Evolutionary conservation across 768 basidiomycete species (phyloP).

Genomic region (Hortiboletus campestris): DNA sequence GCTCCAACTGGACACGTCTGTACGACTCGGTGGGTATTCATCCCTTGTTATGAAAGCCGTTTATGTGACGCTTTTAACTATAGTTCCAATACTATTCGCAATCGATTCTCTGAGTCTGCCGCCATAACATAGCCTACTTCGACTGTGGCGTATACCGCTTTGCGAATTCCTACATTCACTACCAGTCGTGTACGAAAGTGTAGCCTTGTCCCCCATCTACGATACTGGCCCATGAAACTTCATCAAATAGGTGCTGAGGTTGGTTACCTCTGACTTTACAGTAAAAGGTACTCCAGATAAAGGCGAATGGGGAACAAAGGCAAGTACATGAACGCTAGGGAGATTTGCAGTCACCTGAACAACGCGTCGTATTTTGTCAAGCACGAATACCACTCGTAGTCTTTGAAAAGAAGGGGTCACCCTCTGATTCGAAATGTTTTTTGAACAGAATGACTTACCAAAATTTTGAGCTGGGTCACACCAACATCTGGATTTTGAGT

Average conservation of each 20-base stretch:
- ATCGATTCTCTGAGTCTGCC: constrained; percentile 62
- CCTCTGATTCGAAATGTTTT: background rate
- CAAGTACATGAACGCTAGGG: constrained; percentile 1
- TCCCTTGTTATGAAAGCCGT: background rate
- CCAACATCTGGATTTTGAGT: constrained; percentile 61
- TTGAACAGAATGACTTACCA: constrained; percentile 39
- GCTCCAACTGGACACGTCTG: constrained; percentile 91
- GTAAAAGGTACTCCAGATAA: background rate
- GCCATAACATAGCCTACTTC: background rate
- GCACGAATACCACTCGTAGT: constrained; percentile 88
- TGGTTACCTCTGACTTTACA: background rate
- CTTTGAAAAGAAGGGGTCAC: constrained; percentile 35
- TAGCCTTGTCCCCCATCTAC: background rate
- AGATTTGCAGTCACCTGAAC: constrained; percentile 37
- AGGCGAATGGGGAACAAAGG: background rate
- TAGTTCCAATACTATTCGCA: constrained; percentile 96
- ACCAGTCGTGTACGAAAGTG: constrained; percentile 1
- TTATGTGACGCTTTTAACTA: background rate
- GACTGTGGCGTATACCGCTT: background rate
- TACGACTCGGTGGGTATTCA: constrained; percentile 81
- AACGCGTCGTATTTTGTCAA: constrained; percentile 70
- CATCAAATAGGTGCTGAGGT: background rate
- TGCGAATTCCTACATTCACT: background rate
- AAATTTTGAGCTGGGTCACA: constrained; percentile 73
- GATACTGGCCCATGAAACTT: background rate